Conservation (phyloP, 2,329 filamentous ascomycete genomes). For the Calonectria hawksworthii region DNA sequence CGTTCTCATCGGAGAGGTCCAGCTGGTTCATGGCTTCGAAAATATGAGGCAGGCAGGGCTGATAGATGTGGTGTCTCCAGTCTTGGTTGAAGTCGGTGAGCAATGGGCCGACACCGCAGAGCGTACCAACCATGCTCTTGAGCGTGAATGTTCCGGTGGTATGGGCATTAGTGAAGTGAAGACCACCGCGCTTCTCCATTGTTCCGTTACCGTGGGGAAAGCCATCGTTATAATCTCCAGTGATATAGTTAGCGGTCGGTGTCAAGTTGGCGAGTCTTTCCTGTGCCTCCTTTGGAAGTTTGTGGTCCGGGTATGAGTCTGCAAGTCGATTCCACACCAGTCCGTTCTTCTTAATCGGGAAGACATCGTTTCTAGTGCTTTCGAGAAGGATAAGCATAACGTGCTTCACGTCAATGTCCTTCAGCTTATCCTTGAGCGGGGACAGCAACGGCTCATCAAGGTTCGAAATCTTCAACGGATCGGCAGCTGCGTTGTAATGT, state of each 20-base stretch:
- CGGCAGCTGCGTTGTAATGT: background rate
- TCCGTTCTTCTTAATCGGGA: background rate
- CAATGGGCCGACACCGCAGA: slow-evolving; percentile 56
- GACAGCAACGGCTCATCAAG: background rate
- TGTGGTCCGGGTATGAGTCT: background rate
- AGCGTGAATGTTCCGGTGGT: background rate
- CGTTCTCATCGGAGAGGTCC: background rate
- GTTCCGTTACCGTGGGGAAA: background rate
- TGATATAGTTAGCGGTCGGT: background rate
- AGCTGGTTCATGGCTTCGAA: slow-evolving; percentile 32
- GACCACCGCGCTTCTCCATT: background rate
- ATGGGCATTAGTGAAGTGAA: slow-evolving; percentile 3
- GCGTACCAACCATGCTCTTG: slow-evolving; percentile 44
- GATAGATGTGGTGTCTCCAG: slow-evolving; percentile 55
- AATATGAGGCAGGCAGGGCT: slow-evolving; percentile 57
- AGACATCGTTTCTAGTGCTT: background rate
- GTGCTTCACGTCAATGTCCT: background rate
- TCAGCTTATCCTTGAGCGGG: background rate
- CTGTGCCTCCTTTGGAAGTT: background rate
- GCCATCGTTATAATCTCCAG: background rate
- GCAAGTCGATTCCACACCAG: background rate
- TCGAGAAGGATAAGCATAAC: background rate
- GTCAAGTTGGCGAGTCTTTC: background rate
- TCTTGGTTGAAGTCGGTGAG: slow-evolving; percentile 57
- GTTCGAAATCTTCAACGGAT: background rate